Base-by-base conservation (phyloP, 805 yeast species). In the Yarrowia alimentaria region DNA sequence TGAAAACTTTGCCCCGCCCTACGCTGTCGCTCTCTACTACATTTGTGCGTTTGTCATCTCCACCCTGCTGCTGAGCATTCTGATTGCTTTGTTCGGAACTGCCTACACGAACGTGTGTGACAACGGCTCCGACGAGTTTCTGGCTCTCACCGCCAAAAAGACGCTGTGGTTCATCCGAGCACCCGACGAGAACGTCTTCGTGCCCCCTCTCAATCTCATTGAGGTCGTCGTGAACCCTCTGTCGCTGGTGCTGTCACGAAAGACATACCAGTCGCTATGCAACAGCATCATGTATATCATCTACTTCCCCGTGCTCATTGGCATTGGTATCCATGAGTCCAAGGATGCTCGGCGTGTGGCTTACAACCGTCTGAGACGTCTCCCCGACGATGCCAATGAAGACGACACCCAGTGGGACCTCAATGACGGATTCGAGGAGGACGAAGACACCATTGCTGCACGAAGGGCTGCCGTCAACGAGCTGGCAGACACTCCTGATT, bases 151-250 rank as follows among this genome's bases (percentile, higher is more conserved):
- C 57, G 85, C 95, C 4, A 84, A 84, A 55, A 86, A 88, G 70
- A 86, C 94, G 0, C 73, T 88, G 58, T 74, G 90, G 55, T 88
- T 84, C 63, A 80, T 87, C 49, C 74, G 96, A 58, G 95, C 95
- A 0, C 96, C 96, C 0, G 96, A 88, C 68, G 82, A 80, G 53
- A 80, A 84, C 61, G 84, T 87, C 31, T 88, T 79, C 63, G 89
- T 86, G 19, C 91, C 96, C 4, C 96, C 96, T 4, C 74, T 86
- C 56, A 88, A 88, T 63, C 64, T 88, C 57, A 66, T 88, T 50
- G 96, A 88, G 64, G 42, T 82, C 1, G 38, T 77, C 6, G 58
- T 80, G 4, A 62, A 74, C 21, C 73, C 74, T 51, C 59, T 72
- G 49, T 63, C 61, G 34, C 71, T 69, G 64, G 64, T 70, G 64